Conservation (phyloP, 345 rosid genomes). For the Corymbia maculata region DNA sequence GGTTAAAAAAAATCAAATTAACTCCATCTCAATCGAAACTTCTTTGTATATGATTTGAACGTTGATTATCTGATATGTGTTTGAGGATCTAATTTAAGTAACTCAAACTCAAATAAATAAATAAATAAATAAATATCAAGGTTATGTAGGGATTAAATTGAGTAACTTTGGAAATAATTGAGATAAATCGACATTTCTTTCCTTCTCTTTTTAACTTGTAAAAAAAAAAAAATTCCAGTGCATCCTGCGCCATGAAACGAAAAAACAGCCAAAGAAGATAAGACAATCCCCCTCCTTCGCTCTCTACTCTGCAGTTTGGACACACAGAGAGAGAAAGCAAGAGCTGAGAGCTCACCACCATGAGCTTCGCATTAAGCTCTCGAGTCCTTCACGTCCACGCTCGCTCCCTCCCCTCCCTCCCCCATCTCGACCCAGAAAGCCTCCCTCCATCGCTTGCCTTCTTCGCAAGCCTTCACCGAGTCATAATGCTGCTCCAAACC, state of each 20-base stretch:
- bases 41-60: neutral
- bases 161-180: neutral
- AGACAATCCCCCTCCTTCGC: neutral
- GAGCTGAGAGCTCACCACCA: neutral
- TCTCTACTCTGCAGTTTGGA: neutral
- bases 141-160: neutral
- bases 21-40: neutral
- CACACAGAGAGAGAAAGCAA: neutral
- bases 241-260: neutral
- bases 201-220: neutral
- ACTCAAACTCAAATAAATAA: neutral
- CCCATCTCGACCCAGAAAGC: neutral
- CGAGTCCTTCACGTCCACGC: neutral
- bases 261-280: neutral
- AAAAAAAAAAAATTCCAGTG: neutral
- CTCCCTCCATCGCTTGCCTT: neutral
- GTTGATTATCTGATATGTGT: rapidly evolving
- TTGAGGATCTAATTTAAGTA: neutral
- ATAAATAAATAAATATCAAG: neutral
- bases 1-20: neutral
- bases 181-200: neutral
- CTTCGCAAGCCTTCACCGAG: neutral
- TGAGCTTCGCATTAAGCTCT: neutral
- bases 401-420: neutral
- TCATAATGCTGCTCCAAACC: neutral